Evolutionary conservation across 257 asterid genomes (phyloP), one percentile per base, ranked within the genome.

Genomic region (Fraxinus cuspidata): DNA sequence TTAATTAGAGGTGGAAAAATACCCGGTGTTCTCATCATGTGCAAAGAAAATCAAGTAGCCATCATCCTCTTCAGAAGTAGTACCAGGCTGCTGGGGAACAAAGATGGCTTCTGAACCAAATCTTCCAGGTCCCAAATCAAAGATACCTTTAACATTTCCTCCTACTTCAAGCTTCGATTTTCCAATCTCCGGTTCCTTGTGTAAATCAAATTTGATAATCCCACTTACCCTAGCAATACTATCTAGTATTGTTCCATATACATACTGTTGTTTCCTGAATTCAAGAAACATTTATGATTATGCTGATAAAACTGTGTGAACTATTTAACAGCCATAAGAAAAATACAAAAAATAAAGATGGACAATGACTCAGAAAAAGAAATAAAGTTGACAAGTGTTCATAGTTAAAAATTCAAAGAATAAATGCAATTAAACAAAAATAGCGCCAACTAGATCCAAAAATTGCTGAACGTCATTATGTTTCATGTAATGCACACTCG

Each of bases 41-140:
- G 56, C 89, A 65, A 96, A 96, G 97, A 88, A 90, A 77, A 96
- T 96, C 90, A 96, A 87, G 92, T 93, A 93, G 81, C 99, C 99
- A 82, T 92, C 97, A n/a, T 96, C 99, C 87, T 96, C 99, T 83
- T 93, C 97, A 71, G 96, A 84, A 47, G 83, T 53, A 32, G 83
- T 84, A 23, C 94, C 96, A 78, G 94, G 86, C 83, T 86, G 85
- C 25, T 90, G 88, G 4, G 98, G 97, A 80, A 96, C 92, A 81
- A 93, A 93, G 31, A 96, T 67, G 67, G 99, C 98, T 86, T 96
- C 99, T 18, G 99, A 96, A 79, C 99, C 99, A 78, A 89, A 96
- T 83, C 92, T 87, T 75, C 96, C 89, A 32, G 96, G 91, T 68
- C 97, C 99, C 7, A 96, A 87, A 86, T 93, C 95, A 78, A 88